phyloP scores from a whole-genome alignment of 2,329 filamentous ascomycete genomes.

The Diaporthe humulicola region DNA sequence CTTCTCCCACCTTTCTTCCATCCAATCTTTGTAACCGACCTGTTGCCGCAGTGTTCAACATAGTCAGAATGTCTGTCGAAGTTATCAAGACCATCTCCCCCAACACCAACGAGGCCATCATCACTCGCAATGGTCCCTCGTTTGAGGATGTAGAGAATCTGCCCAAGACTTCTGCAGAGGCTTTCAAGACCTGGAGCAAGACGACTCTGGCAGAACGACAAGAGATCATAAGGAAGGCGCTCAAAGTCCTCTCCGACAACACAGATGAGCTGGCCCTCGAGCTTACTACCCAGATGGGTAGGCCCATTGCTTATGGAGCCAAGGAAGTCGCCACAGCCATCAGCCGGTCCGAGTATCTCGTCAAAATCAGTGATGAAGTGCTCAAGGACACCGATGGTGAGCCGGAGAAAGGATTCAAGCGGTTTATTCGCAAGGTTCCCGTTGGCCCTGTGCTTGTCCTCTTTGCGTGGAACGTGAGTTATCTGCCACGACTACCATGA shows the following conservation, averaged over 20 bases:
- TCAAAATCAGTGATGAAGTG: slow-evolving; percentile 84
- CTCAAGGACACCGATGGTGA: slow-evolving; percentile 87
- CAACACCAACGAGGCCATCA: slow-evolving; percentile 85
- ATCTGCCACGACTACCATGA: background rate
- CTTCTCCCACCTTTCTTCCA: background rate
- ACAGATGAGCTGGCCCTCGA: slow-evolving; percentile 87
- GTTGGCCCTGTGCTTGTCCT: slow-evolving; percentile 90
- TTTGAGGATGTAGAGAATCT: slow-evolving; percentile 77
- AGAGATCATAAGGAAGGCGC: slow-evolving; percentile 83
- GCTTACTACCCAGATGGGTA: slow-evolving; percentile 94
- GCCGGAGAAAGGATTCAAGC: slow-evolving; percentile 87
- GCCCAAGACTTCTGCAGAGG: slow-evolving; percentile 78
- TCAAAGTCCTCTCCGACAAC: slow-evolving; percentile 77
- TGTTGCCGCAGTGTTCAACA: background rate
- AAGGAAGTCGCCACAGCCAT: slow-evolving; percentile 89
- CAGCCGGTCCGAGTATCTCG: slow-evolving; percentile 85
- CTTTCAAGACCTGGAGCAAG: slow-evolving; percentile 82
- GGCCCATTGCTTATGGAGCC: slow-evolving; percentile 87
- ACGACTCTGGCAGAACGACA: slow-evolving; percentile 83
- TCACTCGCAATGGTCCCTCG: slow-evolving; percentile 83
- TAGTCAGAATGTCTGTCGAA: slow-evolving; percentile 71
- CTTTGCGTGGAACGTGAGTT: slow-evolving; percentile 94
- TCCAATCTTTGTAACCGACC: background rate
- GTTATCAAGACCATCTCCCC: slow-evolving; percentile 87
- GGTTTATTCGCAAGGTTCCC: slow-evolving; percentile 90